Evolutionary conservation across 1,284 basidiomycete genomes (phyloP).

Genomic region (Chalciporus sp.): DNA sequence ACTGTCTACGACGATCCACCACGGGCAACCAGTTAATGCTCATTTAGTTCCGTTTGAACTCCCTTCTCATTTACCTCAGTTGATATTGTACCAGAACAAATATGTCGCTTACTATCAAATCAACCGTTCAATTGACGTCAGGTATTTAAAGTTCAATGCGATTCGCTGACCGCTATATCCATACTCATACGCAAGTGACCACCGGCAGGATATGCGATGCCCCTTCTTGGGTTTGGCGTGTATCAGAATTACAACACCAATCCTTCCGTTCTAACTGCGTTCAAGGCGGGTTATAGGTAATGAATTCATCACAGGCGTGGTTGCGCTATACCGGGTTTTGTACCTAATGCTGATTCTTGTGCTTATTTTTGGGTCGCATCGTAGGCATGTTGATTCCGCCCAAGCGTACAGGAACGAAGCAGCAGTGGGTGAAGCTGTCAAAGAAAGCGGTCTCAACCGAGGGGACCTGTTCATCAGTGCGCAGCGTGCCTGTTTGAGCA

Average conservation of each 20-base stretch:
- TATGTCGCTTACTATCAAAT: conserved; percentile 35
- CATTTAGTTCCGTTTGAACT: background rate
- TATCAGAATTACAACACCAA: conserved; percentile 69
- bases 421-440: conserved; percentile 59
- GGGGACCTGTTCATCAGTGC: conserved; percentile 71
- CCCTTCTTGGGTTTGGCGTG: conserved; percentile 81
- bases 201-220: conserved; percentile 57
- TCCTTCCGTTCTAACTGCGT: conserved; percentile 64
- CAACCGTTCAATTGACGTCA: conserved; percentile 40
- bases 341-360: conserved; percentile 1
- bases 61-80: conserved; percentile 15
- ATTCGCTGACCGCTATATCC: background rate
- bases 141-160: conserved; percentile 29
- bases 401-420: conserved; percentile 77
- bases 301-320: conserved; percentile 8
- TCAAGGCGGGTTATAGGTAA: conserved; percentile 77
- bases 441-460: conserved; percentile 52
- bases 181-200: conserved; percentile 4
- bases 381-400: conserved; percentile 71
- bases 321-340: background rate
- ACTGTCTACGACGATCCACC: conserved; percentile 14
- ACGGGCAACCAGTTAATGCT: background rate
- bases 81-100: conserved; percentile 1
- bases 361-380: conserved; percentile 1
- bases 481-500: conserved; percentile 21